Percentiles rank a stretch among this genome's conserved stretches.
Evolutionary conservation across 306 rosid genomes (phyloP).

Genomic region (Arachis stenosperma): DNA sequence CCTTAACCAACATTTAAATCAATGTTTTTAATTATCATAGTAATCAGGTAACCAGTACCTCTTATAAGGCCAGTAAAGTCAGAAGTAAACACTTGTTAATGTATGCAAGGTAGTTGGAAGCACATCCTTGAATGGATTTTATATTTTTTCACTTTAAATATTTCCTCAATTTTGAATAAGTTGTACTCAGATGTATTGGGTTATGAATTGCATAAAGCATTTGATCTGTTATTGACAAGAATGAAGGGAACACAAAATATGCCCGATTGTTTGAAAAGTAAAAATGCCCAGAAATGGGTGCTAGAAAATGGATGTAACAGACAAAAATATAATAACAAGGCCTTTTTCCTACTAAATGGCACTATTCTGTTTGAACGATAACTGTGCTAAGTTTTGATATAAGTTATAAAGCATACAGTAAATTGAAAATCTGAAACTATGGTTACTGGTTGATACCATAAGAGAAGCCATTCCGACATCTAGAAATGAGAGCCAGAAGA

Average conservation of each 20-base stretch:
- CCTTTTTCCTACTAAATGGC: not conserved
- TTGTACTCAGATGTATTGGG: constrained; percentile 19
- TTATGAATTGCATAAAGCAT: constrained; percentile 17
- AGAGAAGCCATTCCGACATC: constrained; percentile 91
- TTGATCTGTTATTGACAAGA: constrained; percentile 21
- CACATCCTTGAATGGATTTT: constrained; percentile 4
- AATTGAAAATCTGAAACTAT: constrained; percentile 28
- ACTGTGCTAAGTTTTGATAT: not conserved
- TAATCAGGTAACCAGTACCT: constrained; percentile 20
- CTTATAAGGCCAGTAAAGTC: constrained; percentile 6
- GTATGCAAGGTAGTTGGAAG: not conserved
- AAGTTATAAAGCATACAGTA: constrained; percentile 24
- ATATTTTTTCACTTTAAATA: not conserved
- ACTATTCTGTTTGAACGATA: not conserved
- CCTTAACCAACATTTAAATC: constrained; percentile 10
- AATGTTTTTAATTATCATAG: not conserved
- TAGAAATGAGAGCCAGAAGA: constrained; percentile 95
- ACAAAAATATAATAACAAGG: constrained; percentile 21
- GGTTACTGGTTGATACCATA: constrained; percentile 65
- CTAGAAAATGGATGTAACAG: not conserved
- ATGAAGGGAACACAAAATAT: not conserved
- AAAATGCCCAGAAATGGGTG: constrained; percentile 1
- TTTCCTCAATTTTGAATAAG: not conserved
- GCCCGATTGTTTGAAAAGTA: constrained; percentile 16
- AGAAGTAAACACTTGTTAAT: not conserved